These are phyloP conservation scores for Pyropia yezoensis DNA, from an alignment of 23 red algal genomes.

Conservation along the genomic window DNA sequence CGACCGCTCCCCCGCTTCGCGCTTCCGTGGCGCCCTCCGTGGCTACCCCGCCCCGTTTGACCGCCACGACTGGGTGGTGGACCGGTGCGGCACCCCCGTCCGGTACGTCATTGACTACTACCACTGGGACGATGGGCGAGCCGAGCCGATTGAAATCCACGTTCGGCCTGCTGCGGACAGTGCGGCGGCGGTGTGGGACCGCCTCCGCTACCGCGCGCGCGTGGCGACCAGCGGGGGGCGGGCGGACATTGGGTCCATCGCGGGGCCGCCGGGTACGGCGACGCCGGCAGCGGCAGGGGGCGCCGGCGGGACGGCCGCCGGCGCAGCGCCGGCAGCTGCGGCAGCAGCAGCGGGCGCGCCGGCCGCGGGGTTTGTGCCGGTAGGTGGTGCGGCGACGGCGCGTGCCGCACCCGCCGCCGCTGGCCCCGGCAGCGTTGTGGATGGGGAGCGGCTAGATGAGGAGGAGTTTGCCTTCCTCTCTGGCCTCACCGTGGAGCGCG, in stretches of 20 bases:
- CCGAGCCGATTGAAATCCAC: slow-evolving; percentile 65
- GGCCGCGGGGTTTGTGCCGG: neutral
- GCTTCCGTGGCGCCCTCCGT: slow-evolving; percentile 33
- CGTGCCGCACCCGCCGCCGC: neutral
- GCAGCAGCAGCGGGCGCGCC: neutral
- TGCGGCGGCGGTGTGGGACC: slow-evolving; percentile 28
- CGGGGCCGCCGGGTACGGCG: no score
- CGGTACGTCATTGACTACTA: slow-evolving; percentile 83
- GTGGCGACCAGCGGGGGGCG: no score
- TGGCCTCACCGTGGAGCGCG: slow-evolving; percentile 11
- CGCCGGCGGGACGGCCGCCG: neutral
- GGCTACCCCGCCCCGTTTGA: slow-evolving; percentile 67
- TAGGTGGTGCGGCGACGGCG: neutral
- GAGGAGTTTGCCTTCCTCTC: slow-evolving; percentile 60
- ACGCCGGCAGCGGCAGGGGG: no score
- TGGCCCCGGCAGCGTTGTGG: slow-evolving; percentile 4
- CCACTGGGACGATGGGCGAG: slow-evolving; percentile 20
- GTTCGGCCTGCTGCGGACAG: slow-evolving; percentile 63
- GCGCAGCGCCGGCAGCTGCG: neutral
- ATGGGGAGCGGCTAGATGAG: slow-evolving; percentile 22
- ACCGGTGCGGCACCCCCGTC: slow-evolving; percentile 51
- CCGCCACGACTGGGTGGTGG: slow-evolving; percentile 72
- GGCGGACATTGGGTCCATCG: no score
- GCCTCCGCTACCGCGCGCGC: slow-evolving; percentile 11
- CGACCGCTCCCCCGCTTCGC: slow-evolving; percentile 59